A percentile compares a stretch with the other conserved stretches of the same genome.
phyloP scores from a whole-genome alignment of 371 early-diverging fungal species.

The Mortierella sp. region DNA sequence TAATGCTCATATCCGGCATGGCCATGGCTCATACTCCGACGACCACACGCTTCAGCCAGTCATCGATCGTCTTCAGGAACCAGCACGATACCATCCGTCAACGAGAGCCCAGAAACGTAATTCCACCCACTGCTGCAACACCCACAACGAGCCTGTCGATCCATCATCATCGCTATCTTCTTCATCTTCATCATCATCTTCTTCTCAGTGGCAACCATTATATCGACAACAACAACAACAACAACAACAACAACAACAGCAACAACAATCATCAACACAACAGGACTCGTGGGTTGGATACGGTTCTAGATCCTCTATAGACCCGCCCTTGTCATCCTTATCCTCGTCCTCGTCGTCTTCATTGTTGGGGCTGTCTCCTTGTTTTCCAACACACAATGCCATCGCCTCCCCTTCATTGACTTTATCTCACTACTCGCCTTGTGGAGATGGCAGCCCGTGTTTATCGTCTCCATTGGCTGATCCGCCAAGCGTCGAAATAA shows the following conservation, averaged over 20 bases:
- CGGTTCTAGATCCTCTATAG: slow-evolving; percentile 7
- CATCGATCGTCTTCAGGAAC: background rate
- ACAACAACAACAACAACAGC: background rate
- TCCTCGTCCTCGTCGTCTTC: background rate
- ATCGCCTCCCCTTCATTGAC: background rate
- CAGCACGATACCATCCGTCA: background rate
- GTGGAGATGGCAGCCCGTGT: slow-evolving; percentile 1
- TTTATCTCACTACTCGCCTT: background rate
- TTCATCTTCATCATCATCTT: too few species aligned
- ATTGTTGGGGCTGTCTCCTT: background rate
- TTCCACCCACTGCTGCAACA: background rate
- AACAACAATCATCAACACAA: background rate
- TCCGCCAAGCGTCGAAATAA: too few species aligned
- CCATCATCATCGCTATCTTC: too few species aligned
- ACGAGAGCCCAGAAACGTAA: background rate
- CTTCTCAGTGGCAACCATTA: background rate
- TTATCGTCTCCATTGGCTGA: background rate
- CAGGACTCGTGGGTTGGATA: background rate
- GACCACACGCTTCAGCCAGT: background rate
- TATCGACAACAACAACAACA: background rate
- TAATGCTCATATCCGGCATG: background rate
- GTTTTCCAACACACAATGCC: background rate
- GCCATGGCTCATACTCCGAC: slow-evolving; percentile 7
- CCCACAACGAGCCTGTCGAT: background rate
- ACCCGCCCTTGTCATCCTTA: background rate